Percentiles rank a stretch among this genome's conserved stretches.
These are phyloP conservation scores for Phallus indusiatus DNA, from an alignment of 768 basidiomycete genomes.

Conservation along the genomic window DNA sequence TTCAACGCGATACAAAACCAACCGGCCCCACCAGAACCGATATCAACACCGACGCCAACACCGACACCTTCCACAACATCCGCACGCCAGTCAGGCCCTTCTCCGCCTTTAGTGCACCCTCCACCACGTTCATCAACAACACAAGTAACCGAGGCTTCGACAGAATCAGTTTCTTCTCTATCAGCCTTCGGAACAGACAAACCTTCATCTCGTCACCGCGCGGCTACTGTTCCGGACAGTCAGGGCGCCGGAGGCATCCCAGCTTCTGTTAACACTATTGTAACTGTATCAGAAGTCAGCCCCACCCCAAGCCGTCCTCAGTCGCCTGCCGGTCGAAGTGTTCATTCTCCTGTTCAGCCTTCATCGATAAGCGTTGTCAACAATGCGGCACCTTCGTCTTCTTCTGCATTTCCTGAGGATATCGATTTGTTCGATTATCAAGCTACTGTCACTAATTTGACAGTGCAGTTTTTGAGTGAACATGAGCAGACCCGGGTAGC, in stretches of 20 bases:
- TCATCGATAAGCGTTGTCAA: slow-evolving; percentile 14
- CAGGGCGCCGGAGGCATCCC: not conserved
- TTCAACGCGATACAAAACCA: slow-evolving; percentile 78
- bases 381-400: slow-evolving; percentile 12
- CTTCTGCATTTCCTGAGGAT: slow-evolving; percentile 37
- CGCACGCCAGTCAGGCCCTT: slow-evolving; percentile 1
- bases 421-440: slow-evolving; percentile 84
- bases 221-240: not conserved
- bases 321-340: slow-evolving; percentile 34
- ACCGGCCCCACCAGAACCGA: slow-evolving; percentile 57
- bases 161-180: slow-evolving; percentile 12
- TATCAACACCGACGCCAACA: too few species aligned
- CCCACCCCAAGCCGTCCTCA: slow-evolving; percentile 43
- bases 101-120: slow-evolving; percentile 9
- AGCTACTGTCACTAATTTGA: slow-evolving; percentile 84
- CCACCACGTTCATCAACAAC: slow-evolving; percentile 1
- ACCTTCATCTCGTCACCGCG: slow-evolving; percentile 9
- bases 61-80: too few species aligned
- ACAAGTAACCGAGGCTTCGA: not conserved
- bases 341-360: slow-evolving; percentile 17
- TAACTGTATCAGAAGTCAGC: slow-evolving; percentile 13
- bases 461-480: slow-evolving; percentile 90
- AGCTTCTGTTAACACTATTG: not conserved
- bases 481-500: slow-evolving; percentile 95
- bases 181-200: slow-evolving; percentile 20